Percentiles rank a stretch among this genome's conserved stretches.
These are phyloP conservation scores for Aspergillus pseudoterreus DNA, from an alignment of 2,329 filamentous ascomycete species.

Conservation along the genomic window DNA sequence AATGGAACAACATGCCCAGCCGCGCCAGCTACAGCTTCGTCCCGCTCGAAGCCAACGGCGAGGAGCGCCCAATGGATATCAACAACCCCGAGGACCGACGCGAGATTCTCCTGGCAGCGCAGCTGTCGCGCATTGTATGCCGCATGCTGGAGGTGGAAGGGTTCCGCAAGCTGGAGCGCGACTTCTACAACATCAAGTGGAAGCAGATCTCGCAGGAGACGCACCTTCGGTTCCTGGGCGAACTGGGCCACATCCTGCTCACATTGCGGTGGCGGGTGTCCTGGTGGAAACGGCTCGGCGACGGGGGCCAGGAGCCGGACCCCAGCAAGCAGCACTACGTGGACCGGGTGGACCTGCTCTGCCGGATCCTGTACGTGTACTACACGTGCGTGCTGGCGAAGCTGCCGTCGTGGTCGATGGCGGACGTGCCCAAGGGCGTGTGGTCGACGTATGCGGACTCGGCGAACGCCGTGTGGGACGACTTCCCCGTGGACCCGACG, in stretches of 20 bases:
- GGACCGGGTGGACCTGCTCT: slow-evolving; percentile 39
- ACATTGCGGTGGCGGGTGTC: slow-evolving; percentile 44
- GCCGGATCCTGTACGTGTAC: slow-evolving; percentile 45
- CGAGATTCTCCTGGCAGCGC: slow-evolving; percentile 42
- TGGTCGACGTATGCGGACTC: slow-evolving; percentile 43
- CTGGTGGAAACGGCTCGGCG: slow-evolving; percentile 44
- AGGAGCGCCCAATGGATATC: slow-evolving; percentile 40
- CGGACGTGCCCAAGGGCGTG: slow-evolving; percentile 36
- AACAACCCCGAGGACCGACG: slow-evolving; percentile 32
- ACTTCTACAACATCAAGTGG: slow-evolving; percentile 46
- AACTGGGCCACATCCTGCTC: slow-evolving; percentile 40
- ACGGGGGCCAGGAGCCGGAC: slow-evolving; percentile 33
- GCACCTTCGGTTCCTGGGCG: slow-evolving; percentile 37
- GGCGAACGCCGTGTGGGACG: slow-evolving; percentile 38
- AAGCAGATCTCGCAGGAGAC: slow-evolving; percentile 42
- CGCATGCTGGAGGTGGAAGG: slow-evolving; percentile 46
- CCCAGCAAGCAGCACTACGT: slow-evolving; percentile 38
- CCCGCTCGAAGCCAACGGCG: slow-evolving; percentile 21
- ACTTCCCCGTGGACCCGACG: slow-evolving; percentile 39
- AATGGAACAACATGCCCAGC: slow-evolving; percentile 46
- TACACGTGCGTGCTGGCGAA: slow-evolving; percentile 43
- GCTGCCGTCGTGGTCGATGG: slow-evolving; percentile 36
- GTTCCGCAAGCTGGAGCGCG: slow-evolving; percentile 41
- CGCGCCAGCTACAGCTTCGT: slow-evolving; percentile 43
- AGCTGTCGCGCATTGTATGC: slow-evolving; percentile 44